phyloP scores from a whole-genome alignment of 2,329 filamentous ascomycete species.

The Aspergillus vadensis region DNA sequence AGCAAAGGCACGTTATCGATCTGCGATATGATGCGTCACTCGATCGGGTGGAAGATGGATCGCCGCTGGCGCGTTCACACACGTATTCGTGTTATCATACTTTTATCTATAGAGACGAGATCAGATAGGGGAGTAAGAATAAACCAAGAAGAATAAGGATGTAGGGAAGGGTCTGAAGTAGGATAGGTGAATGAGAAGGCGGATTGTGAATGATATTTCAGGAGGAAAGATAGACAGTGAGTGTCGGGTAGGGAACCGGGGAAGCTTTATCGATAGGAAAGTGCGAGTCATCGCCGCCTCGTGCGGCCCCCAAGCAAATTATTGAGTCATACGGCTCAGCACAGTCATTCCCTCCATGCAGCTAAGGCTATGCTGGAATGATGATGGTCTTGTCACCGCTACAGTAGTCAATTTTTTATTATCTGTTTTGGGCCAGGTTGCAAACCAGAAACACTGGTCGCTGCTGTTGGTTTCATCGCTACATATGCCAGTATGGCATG shows the following conservation, averaged over 20 bases:
- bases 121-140: conserved; percentile 8
- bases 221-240: conserved; percentile 10
- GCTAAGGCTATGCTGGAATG: not conserved
- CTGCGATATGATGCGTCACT: not conserved
- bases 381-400: too few relatives aligned
- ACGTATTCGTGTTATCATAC: conserved; percentile 50
- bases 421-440: not conserved
- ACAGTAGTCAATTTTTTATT: not conserved
- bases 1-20: conserved; percentile 3
- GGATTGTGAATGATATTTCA: not conserved
- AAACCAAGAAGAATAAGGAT: not conserved
- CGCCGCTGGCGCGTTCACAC: conserved; percentile 41
- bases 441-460: not conserved
- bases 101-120: conserved; percentile 19
- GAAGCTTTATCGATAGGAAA: conserved; percentile 38
- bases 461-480: not conserved
- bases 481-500: not conserved
- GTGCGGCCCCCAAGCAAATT: conserved; percentile 9
- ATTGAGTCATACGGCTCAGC: conserved; percentile 18
- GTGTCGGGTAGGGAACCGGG: conserved; percentile 10
- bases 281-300: conserved; percentile 29
- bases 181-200: conserved; percentile 1
- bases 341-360: not conserved
- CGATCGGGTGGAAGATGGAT: conserved; percentile 29
- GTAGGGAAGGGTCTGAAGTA: not conserved